Evolutionary conservation across 192 early-diverging fungal genomes (phyloP), one percentile per base, ranked within the genome.

Genomic region (Umbelopsis isabellina): DNA sequence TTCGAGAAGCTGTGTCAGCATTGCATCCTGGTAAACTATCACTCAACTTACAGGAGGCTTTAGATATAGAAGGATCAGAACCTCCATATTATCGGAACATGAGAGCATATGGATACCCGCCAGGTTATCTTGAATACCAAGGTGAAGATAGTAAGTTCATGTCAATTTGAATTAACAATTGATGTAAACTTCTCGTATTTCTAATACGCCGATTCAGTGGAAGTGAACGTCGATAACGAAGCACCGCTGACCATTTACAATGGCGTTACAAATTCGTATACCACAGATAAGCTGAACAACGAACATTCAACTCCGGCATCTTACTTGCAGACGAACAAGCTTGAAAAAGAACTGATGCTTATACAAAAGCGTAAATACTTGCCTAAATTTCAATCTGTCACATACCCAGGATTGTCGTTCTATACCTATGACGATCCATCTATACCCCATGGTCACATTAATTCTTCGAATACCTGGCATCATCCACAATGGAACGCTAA

Each of bases 331-430:
- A 61, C 30, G 13, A 27, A 16, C 55, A 1, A n/a, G 25, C 55
- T 61, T 15, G 9, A 61, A n/a, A 30, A 61, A 8, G 25, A 61
- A 12, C 16, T 61, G 21, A 13, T 37, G 0, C 55, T 61, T 61
- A n/a, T 61, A 61, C 55, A 61, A 61, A 61, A 61, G 30, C 55
- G 55, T 61, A 61, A 30, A 61, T 35, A 61, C 27, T 61, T 61
- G 33, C 55, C 55, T 33, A 61, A 61, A 61, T 18, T 61, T 30
- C 55, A 61, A 61, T 27, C 55, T n/a, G 55, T 61, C 9, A 61
- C 55, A 61, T 61, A 61, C 55, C 55, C 55, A 27, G 55, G 55
- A 61, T 35, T 61, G 55, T 16, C 27, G 0, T 33, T 61, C 13
- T 35, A 61, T 61, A 61, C 55, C 27, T 61, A 35, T 61, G 13